Base-by-base conservation (phyloP, 768 basidiomycete species). In the Lactarius sp. region DNA sequence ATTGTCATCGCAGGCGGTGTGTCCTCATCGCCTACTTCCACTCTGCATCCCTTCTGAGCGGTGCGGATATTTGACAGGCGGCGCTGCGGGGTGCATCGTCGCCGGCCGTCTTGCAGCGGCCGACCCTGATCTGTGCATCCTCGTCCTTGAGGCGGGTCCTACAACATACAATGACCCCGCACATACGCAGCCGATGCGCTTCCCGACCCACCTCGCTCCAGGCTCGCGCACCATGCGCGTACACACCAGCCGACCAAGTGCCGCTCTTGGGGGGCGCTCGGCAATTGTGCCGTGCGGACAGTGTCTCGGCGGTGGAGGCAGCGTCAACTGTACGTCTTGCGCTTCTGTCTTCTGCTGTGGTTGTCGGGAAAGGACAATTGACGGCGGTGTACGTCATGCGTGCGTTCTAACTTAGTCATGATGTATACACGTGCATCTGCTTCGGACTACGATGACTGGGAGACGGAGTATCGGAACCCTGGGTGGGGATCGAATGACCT, bases 401-500 rank as follows among this genome's bases (percentile, higher is more conserved):
- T 10, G 4, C 13, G 7, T 27, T 37, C 3, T 22, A 39, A 16
- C 20, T 42, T 22, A 68, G 66, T 55, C 49, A 59, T 58, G 70
- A 77, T 82, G 77, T 87, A 86, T 65, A 81, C 79, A 0, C 80
- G 86, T 31, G 80, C 83, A 14, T 72, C 82, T 8, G 81, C 83
- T 1, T 86, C 85, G 0, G 87, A 88, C 69, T 86, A 82, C 53
- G 83, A 88, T 65, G 82, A 83, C 55, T 87, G 86, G 86, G 80
- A 81, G 66, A 65, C 49, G 3, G 70, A 75, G 2, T 71, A 81
- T 31, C 76, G 76, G 4, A 86, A 87, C 69, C 72, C 79, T 1
- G 86, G 85, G 2, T 88, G 87, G 87, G 77, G 84, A 6, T 81
- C 83, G 0, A 74, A 77, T 53, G 75, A 82, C 33, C 69, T 88